These are phyloP conservation scores for Plasmodium malariae DNA, from an alignment of 169 alveolate species.

Conservation along the genomic window DNA sequence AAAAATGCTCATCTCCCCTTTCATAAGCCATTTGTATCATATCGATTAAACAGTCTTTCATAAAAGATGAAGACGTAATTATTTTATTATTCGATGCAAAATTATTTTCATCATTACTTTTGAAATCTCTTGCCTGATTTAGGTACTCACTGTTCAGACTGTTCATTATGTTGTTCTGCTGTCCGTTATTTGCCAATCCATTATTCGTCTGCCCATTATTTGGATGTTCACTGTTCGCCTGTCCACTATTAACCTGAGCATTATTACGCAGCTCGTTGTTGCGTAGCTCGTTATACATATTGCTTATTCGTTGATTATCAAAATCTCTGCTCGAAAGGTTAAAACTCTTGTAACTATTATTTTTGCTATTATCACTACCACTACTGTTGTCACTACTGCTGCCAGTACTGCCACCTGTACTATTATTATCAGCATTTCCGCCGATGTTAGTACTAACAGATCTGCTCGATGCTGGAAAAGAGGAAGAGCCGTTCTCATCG, in stretches of 20 bases:
- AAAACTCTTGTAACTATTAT: too few relatives aligned
- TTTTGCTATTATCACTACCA: neutral
- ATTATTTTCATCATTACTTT: constrained; percentile 35
- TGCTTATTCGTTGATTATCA: too few relatives aligned
- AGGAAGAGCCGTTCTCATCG: constrained; percentile 12
- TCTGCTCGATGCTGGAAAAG: neutral
- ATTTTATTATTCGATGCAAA: constrained; percentile 27
- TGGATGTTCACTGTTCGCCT: neutral
- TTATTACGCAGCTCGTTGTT: too few relatives aligned
- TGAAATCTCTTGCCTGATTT: constrained; percentile 38
- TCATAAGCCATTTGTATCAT: constrained; percentile 54
- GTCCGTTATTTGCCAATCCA: constrained; percentile 21
- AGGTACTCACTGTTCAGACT: constrained; percentile 48
- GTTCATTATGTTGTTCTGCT: constrained; percentile 10
- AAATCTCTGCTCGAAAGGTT: too few relatives aligned
- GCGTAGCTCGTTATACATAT: too few relatives aligned
- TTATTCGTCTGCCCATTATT: neutral
- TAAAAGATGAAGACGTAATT: constrained; percentile 16
- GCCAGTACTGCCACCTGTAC: neutral
- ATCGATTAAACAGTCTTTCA: constrained; percentile 56
- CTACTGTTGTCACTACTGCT: neutral
- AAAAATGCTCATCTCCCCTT: constrained; percentile 49
- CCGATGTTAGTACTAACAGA: neutral
- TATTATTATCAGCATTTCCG: neutral
- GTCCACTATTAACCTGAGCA: too few relatives aligned